A percentile compares a stretch with the other conserved stretches of the same genome.
phyloP scores from a whole-genome alignment of 2,329 filamentous ascomycete genomes.

The Calonectria crousiana region DNA sequence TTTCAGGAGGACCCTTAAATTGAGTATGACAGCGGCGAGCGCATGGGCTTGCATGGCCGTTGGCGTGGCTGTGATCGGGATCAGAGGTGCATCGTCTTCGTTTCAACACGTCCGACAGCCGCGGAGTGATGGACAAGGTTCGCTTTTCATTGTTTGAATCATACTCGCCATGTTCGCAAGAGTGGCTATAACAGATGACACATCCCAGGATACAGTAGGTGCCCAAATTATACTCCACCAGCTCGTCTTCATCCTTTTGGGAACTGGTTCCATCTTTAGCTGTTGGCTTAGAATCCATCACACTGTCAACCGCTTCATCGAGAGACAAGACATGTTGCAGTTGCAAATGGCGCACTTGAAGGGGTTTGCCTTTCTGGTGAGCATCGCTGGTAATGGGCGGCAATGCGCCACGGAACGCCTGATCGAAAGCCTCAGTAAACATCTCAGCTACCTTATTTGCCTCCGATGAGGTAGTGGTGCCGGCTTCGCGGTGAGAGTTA shows the following conservation, averaged over 20 bases:
- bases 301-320: slow-evolving; percentile 66
- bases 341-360: slow-evolving; percentile 53
- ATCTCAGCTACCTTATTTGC: slow-evolving; percentile 58
- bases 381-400: slow-evolving; percentile 24
- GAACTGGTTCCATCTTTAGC: slow-evolving; percentile 57
- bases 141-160: slow-evolving; percentile 65
- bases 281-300: slow-evolving; percentile 66
- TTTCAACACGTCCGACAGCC: slow-evolving; percentile 50
- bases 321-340: slow-evolving; percentile 65
- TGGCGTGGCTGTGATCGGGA: slow-evolving; percentile 18
- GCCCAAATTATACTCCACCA: slow-evolving; percentile 62
- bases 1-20: slow-evolving; percentile 38
- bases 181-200: slow-evolving; percentile 70
- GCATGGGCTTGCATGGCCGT: slow-evolving; percentile 47
- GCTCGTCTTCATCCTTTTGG: slow-evolving; percentile 52
- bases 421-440: slow-evolving; percentile 69
- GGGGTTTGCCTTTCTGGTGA: slow-evolving; percentile 30
- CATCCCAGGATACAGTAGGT: slow-evolving; percentile 69
- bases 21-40: slow-evolving; percentile 57
- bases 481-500: slow-evolving; percentile 59
- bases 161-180: slow-evolving; percentile 72
- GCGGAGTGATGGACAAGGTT: slow-evolving; percentile 61
- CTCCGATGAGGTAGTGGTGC: slow-evolving; percentile 53
- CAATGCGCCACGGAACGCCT: slow-evolving; percentile 59
- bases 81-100: slow-evolving; percentile 36